Evolutionary conservation across 371 early-diverging fungal genomes (phyloP), one percentile per base, ranked within the genome.

Genomic region (Haplosporangium sp.): DNA sequence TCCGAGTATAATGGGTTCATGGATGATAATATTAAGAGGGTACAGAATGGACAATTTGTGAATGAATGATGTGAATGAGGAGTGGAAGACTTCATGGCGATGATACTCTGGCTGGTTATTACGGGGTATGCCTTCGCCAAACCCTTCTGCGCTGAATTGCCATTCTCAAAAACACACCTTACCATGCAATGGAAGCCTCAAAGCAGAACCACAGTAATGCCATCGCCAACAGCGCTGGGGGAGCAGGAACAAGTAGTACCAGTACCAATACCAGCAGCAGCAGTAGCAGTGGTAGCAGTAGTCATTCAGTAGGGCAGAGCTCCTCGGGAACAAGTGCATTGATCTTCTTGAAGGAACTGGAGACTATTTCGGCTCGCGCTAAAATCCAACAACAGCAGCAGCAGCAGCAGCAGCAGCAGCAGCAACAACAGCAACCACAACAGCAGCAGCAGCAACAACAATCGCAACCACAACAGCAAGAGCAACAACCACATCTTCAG

Each of bases 331-430:
- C 64, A 41, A 38, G 58, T n/a, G 41, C 60, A 38, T 29, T 62
- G 12, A 16, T 36, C 12, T 66, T 75, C 50, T 52, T 75, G 36
- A 69, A 69, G 51, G 75, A 75, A 29, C 62, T 75, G 51, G 70
- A 65, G 46, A 23, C 70, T 37, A 75, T 69, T 23, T 64, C 64
- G 13, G 50, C 70, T n/a, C 55, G 55, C 41, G 58, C 70, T 18
- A 64, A 54, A 42, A 18, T 43, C 6, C 66, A 40, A 40, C 37
- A 20, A 29, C 62, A 53, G 9, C 64, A 43, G 14, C 67, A 57
- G 8, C 67, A 56, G 8, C 63, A 43, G 8, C 61, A 21, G 16
- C 41, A 50, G 9, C 65, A 55, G 12, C 45, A 23, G n/a, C 51
- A n/a, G 6, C 59, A 40, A 36, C 43, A 51, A 42, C 67, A 52